Percentiles rank a stretch among this genome's conserved stretches.
Conservation (phyloP, 2,329 filamentous ascomycete genomes). For the Calonectria pteridis region DNA sequence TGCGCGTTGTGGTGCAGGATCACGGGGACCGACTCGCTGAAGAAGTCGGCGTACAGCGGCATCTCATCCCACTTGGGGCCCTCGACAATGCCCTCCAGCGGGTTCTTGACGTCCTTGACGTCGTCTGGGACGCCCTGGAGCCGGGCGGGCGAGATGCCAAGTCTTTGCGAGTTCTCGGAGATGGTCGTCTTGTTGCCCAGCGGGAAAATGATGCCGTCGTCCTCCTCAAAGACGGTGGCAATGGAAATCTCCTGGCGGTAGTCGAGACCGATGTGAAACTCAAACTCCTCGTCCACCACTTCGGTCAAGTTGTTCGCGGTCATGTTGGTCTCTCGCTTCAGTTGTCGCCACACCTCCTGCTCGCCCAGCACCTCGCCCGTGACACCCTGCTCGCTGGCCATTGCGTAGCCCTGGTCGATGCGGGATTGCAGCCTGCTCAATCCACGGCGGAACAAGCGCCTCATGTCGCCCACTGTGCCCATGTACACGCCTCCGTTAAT, state of each 20-base stretch:
- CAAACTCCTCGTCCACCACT: constrained; percentile 30
- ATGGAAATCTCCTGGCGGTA: constrained; percentile 41
- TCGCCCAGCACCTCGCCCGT: constrained; percentile 45
- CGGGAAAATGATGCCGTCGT: constrained; percentile 1
- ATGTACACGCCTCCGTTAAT: constrained; percentile 47
- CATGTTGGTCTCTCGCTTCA: neutral
- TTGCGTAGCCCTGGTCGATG: neutral
- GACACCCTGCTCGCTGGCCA: constrained; percentile 47
- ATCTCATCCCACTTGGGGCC: constrained; percentile 24
- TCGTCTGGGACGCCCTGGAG: constrained; percentile 38
- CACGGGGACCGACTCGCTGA: neutral
- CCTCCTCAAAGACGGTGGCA: constrained; percentile 27
- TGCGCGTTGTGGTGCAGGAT: constrained; percentile 27
- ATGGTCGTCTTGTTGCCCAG: constrained; percentile 36
- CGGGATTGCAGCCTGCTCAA: constrained; percentile 30
- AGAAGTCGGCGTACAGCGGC: constrained; percentile 31
- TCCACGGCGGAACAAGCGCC: constrained; percentile 36
- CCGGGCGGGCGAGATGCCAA: constrained; percentile 33
- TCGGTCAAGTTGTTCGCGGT: neutral
- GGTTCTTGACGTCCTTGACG: constrained; percentile 25
- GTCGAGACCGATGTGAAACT: constrained; percentile 45
- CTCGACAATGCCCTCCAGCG: constrained; percentile 1
- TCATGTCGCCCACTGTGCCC: constrained; percentile 39
- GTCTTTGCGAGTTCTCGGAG: constrained; percentile 27
- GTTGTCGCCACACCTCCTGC: constrained; percentile 35